phyloP scores from a whole-genome alignment of 495 filamentous ascomycete species.

The Mytilinidion resinicola region DNA sequence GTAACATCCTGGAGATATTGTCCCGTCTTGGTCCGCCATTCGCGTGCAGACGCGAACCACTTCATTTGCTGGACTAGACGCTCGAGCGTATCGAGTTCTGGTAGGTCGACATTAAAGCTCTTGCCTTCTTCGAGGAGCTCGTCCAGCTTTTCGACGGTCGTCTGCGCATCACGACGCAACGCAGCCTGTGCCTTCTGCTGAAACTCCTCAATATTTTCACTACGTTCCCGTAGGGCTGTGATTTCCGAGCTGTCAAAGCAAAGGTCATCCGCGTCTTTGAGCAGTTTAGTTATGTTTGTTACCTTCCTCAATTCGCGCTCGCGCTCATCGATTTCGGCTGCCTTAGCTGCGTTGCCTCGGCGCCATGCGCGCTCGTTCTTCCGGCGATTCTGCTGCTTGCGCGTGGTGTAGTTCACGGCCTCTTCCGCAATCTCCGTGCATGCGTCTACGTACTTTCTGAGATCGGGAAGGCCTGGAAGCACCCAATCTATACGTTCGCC shows the following conservation, averaged over 20 bases:
- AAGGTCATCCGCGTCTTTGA: slow-evolving; percentile 77
- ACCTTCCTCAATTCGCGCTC: slow-evolving; percentile 85
- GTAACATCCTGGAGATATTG: slow-evolving; percentile 67
- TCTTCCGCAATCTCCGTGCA: slow-evolving; percentile 99
- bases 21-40: slow-evolving; percentile 54
- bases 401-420: slow-evolving; percentile 91
- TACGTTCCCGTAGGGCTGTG: slow-evolving; percentile 75
- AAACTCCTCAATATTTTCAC: slow-evolving; percentile 79
- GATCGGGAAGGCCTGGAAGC: slow-evolving; percentile 70
- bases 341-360: slow-evolving; percentile 52
- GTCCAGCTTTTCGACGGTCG: slow-evolving; percentile 67
- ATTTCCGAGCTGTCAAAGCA: slow-evolving; percentile 96
- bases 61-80: slow-evolving; percentile 74
- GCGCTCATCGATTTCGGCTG: slow-evolving; percentile 78
- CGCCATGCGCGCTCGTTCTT: slow-evolving; percentile 95
- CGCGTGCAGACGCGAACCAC: slow-evolving; percentile 59
- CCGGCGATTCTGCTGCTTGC: slow-evolving; percentile 96
- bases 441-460: slow-evolving; percentile 84
- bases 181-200: slow-evolving; percentile 67
- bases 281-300: slow-evolving; percentile 78
- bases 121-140: slow-evolving; percentile 83
- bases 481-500: slow-evolving; percentile 97
- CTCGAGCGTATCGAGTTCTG: slow-evolving; percentile 81
- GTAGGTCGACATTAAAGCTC: slow-evolving; percentile 88
- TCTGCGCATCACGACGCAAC: slow-evolving; percentile 54